Evolutionary conservation across 208 protist species (phyloP).

Genomic region (Histomonas meleagridis): DNA sequence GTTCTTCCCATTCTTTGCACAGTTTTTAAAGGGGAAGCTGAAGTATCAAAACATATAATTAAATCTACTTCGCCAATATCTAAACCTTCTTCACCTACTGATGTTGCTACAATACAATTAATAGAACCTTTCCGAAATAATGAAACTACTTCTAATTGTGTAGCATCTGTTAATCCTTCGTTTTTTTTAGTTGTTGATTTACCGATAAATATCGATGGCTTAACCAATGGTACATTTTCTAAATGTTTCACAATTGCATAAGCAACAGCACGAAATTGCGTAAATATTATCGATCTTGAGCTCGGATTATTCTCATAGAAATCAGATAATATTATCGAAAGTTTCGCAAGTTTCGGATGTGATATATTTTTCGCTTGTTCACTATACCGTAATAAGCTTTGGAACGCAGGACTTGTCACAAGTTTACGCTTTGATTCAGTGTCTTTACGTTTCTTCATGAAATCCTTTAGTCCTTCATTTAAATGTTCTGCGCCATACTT

Average conservation of each 20-base stretch:
- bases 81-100: slow-evolving; percentile 53
- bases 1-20: slow-evolving; percentile 54
- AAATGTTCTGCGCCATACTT: not conserved
- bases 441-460: not conserved
- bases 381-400: not conserved
- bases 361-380: not conserved
- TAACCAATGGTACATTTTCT: not conserved
- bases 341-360: not conserved
- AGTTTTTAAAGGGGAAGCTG: slow-evolving; percentile 20
- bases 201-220: not conserved
- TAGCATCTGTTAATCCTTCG: not conserved
- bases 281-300: not conserved
- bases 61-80: slow-evolving; percentile 56
- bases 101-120: slow-evolving; percentile 52
- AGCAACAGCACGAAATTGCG: not conserved
- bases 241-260: not conserved
- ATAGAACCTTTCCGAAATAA: slow-evolving; percentile 40
- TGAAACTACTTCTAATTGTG: not conserved
- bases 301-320: not conserved
- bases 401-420: not conserved
- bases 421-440: not conserved
- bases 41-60: slow-evolving; percentile 49
- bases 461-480: not conserved
- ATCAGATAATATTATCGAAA: not conserved
- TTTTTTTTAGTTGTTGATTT: not conserved